Conservation (phyloP, 805 yeast genomes). For the Saccharomycopsis oosterbeekiorum region DNA sequence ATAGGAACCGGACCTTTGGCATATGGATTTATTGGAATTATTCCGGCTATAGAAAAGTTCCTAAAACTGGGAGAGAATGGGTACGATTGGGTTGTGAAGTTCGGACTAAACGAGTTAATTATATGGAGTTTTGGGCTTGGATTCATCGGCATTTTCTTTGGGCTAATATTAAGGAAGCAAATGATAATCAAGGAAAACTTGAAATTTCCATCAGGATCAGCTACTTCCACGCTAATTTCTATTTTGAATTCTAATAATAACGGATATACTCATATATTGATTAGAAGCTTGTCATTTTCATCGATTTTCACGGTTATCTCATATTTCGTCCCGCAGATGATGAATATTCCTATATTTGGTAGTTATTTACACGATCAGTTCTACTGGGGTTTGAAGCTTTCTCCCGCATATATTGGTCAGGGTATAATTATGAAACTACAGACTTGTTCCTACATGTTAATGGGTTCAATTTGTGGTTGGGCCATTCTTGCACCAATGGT, state of each 20-base stretch:
- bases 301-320: constrained; percentile 63
- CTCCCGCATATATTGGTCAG: constrained; percentile 96
- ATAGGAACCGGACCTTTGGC: constrained; percentile 97
- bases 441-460: constrained; percentile 81
- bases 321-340: constrained; percentile 63
- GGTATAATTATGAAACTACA: constrained; percentile 96
- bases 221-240: constrained; percentile 87
- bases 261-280: constrained; percentile 16
- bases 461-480: constrained; percentile 91
- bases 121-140: constrained; percentile 84
- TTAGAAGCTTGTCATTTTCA: constrained; percentile 32
- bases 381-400: constrained; percentile 86
- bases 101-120: constrained; percentile 44
- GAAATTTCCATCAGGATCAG: constrained; percentile 91
- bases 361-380: constrained; percentile 45
- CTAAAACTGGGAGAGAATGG: constrained; percentile 74
- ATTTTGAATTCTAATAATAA: constrained; percentile 63
- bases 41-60: constrained; percentile 92
- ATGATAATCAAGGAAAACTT: constrained; percentile 81
- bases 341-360: constrained; percentile 73
- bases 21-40: constrained; percentile 88
- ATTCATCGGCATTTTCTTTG: constrained; percentile 92
- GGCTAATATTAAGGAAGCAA: constrained; percentile 77
- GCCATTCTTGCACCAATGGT: constrained; percentile 79
- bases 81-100: constrained; percentile 27